These are phyloP conservation scores for Chaetoscypha palmicola DNA, from an alignment of 2,329 filamentous ascomycete genomes.

Conservation along the genomic window DNA sequence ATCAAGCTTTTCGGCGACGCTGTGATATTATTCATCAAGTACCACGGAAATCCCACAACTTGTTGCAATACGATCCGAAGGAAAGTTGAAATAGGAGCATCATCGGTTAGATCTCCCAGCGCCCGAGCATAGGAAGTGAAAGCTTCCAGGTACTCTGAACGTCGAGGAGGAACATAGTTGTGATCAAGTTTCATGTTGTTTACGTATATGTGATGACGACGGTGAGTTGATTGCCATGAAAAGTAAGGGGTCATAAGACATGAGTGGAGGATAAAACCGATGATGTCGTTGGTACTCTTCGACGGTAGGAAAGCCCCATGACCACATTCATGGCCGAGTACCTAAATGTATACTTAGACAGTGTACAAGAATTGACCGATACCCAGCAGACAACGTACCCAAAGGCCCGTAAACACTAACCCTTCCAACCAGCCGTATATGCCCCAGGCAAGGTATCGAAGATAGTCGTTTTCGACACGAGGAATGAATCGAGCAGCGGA, in stretches of 20 bases:
- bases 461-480: constrained; percentile 29
- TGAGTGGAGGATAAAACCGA: constrained; percentile 85
- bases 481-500: neutral
- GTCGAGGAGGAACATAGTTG: constrained; percentile 88
- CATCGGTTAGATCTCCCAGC: constrained; percentile 78
- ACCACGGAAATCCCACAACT: constrained; percentile 83
- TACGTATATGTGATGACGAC: constrained; percentile 98
- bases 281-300: constrained; percentile 77
- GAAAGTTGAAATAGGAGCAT: constrained; percentile 77
- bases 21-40: constrained; percentile 82
- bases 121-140: constrained; percentile 68
- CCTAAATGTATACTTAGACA: too few relatives aligned
- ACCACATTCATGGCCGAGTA: constrained; percentile 91
- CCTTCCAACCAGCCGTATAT: constrained; percentile 57
- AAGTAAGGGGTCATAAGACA: constrained; percentile 87
- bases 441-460: constrained; percentile 44
- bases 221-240: constrained; percentile 96
- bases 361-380: too few relatives aligned
- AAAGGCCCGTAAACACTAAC: constrained; percentile 57
- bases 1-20: constrained; percentile 91
- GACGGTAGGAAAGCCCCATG: constrained; percentile 89
- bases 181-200: constrained; percentile 94
- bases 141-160: constrained; percentile 67
- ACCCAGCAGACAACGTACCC: constrained; percentile 47
- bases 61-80: constrained; percentile 71